phyloP scores from a whole-genome alignment of 306 rosid species.

The Fragaria iinumae region DNA sequence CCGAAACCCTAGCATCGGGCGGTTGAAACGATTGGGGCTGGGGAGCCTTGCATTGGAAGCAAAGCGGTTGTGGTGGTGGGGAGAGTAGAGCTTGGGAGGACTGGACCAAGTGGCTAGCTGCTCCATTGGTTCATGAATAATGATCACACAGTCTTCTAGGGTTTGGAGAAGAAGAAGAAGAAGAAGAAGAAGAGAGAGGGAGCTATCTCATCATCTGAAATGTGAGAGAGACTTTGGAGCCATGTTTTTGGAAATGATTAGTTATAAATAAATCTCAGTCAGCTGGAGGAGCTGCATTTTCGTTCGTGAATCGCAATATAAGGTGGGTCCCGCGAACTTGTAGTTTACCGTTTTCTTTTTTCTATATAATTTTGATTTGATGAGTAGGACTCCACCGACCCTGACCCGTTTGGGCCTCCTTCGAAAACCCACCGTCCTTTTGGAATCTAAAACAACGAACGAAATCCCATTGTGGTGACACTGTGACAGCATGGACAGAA shows the following conservation, averaged over 20 bases:
- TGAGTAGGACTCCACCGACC: background rate
- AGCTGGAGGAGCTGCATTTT: background rate
- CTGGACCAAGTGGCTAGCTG: constrained; percentile 8
- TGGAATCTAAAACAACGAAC: too few relatives aligned
- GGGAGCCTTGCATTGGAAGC: background rate
- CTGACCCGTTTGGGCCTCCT: too few relatives aligned
- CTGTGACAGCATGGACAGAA: too few relatives aligned
- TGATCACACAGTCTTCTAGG: background rate
- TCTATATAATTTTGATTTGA: background rate
- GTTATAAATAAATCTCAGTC: background rate
- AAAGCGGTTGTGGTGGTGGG: background rate
- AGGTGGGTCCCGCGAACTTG: background rate
- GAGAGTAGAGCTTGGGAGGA: constrained; percentile 8
- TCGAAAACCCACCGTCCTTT: background rate
- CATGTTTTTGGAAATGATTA: background rate
- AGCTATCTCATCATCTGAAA: background rate
- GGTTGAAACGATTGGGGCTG: background rate
- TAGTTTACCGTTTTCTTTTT: background rate
- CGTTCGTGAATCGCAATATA: constrained; percentile 7
- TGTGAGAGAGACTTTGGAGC: background rate
- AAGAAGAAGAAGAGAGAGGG: background rate
- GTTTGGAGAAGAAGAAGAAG: background rate
- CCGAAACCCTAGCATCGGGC: constrained; percentile 2
- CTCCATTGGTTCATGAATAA: background rate
- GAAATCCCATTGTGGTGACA: too few relatives aligned